Conservation (phyloP, 106 monocot genomes). For the Amphibolis antarctica region DNA sequence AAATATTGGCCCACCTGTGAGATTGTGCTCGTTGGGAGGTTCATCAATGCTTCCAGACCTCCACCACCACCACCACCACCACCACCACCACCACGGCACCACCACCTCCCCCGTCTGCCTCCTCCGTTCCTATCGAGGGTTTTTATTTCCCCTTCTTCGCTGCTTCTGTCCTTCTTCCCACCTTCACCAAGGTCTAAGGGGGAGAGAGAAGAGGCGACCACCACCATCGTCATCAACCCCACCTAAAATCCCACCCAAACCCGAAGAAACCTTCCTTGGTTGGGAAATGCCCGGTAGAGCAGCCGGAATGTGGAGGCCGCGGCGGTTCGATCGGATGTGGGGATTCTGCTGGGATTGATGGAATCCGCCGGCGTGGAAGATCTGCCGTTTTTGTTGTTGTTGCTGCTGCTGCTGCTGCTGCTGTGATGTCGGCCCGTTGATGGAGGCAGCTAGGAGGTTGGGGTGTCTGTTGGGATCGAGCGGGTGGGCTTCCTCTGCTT, state of each 20-base stretch:
- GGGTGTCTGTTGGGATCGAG: neutral
- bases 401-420: too few species aligned
- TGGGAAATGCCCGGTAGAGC: neutral
- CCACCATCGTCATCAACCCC: neutral
- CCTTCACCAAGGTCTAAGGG: too few species aligned
- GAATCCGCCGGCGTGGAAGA: neutral
- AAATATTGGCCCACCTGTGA: too few species aligned
- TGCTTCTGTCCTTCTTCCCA: too few species aligned
- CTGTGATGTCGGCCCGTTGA: conserved; percentile 1
- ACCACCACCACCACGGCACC: too few species aligned
- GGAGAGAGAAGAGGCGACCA: too few species aligned
- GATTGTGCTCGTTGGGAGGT: too few species aligned
- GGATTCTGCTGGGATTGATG: neutral
- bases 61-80: too few species aligned
- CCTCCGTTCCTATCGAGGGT: too few species aligned
- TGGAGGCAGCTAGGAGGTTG: conserved; percentile 1
- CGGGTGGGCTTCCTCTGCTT: neutral
- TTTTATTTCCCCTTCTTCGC: too few species aligned
- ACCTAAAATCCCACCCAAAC: neutral
- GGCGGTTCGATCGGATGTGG: conserved; percentile 4
- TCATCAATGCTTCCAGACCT: too few species aligned
- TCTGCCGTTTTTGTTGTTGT: neutral
- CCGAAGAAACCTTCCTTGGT: neutral
- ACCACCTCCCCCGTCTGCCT: too few species aligned
- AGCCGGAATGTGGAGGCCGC: neutral